Evolutionary conservation across 1,284 basidiomycete species (phyloP).

Genomic region (Termitomyces sp.): DNA sequence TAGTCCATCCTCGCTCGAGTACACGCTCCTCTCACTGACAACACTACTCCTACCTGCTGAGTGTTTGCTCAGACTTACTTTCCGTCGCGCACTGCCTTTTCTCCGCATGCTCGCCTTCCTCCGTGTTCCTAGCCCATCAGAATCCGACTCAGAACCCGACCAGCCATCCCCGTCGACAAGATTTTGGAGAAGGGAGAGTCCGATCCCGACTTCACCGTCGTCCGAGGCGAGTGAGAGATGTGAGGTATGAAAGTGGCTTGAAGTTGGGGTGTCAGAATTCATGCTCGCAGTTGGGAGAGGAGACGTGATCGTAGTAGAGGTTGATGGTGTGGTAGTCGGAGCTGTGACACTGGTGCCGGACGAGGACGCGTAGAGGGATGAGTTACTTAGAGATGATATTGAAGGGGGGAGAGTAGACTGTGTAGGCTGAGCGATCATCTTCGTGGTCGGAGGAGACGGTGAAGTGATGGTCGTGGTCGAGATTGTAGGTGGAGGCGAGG

Average conservation of each 20-base stretch:
- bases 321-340: not conserved
- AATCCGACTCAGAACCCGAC: conserved; percentile 16
- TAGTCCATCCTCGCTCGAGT: conserved; percentile 11
- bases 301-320: not conserved
- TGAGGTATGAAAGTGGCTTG: conserved; percentile 5
- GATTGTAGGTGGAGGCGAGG: not conserved
- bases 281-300: not conserved
- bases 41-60: not conserved
- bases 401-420: not conserved
- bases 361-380: conserved; percentile 3
- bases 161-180: conserved; percentile 34
- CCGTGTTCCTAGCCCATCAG: not conserved
- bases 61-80: not conserved
- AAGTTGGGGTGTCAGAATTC: conserved; percentile 8
- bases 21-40: conserved; percentile 9
- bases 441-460: not conserved
- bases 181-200: conserved; percentile 57
- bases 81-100: not conserved
- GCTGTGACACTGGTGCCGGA: not conserved
- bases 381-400: not conserved
- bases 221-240: not conserved
- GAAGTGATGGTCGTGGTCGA: not conserved
- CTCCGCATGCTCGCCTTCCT: not conserved
- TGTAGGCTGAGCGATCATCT: not conserved
- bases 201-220: conserved; percentile 64